These are phyloP conservation scores for Cutaneotrichosporon dermatis DNA, from an alignment of 1,284 basidiomycete genomes.

Conservation along the genomic window DNA sequence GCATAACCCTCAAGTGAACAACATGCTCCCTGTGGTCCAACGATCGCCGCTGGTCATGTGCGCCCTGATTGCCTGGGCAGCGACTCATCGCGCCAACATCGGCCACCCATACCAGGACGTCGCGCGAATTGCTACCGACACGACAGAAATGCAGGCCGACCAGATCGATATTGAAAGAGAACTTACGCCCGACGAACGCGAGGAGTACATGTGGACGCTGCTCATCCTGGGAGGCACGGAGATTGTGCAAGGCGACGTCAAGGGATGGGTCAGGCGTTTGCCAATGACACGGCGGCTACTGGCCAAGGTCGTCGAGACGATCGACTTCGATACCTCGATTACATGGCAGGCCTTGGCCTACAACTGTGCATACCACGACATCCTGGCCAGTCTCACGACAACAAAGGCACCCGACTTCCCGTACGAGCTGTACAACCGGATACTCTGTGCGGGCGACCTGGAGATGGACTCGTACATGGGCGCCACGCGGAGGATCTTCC, in stretches of 20 bases:
- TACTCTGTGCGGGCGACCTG: slow-evolving; percentile 21
- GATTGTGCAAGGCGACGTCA: slow-evolving; percentile 25
- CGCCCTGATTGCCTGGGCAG: slow-evolving; percentile 33
- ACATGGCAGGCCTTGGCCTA: slow-evolving; percentile 24
- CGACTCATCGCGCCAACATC: slow-evolving; percentile 26
- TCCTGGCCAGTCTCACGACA: slow-evolving; percentile 22
- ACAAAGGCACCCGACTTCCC: slow-evolving; percentile 26
- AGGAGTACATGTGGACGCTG: slow-evolving; percentile 34
- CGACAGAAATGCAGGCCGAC: slow-evolving; percentile 28
- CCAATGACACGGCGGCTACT: slow-evolving; percentile 20
- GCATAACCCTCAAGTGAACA: slow-evolving; percentile 25
- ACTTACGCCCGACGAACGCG: slow-evolving; percentile 19
- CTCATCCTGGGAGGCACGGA: slow-evolving; percentile 34
- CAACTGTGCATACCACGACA: slow-evolving; percentile 34
- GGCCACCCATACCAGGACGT: slow-evolving; percentile 31
- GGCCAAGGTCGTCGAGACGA: slow-evolving; percentile 12
- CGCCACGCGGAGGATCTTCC: slow-evolving; percentile 26
- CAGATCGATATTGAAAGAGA: slow-evolving; percentile 22
- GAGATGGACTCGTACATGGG: slow-evolving; percentile 34
- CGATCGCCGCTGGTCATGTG: slow-evolving; percentile 30
- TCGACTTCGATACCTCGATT: slow-evolving; percentile 15
- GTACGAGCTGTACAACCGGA: slow-evolving; percentile 25
- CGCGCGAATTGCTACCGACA: slow-evolving; percentile 28
- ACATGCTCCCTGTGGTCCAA: slow-evolving; percentile 26
- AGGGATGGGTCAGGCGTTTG: slow-evolving; percentile 20